phyloP scores from a whole-genome alignment of 371 early-diverging fungal genomes.

The Syncephalastrum racemosum region DNA sequence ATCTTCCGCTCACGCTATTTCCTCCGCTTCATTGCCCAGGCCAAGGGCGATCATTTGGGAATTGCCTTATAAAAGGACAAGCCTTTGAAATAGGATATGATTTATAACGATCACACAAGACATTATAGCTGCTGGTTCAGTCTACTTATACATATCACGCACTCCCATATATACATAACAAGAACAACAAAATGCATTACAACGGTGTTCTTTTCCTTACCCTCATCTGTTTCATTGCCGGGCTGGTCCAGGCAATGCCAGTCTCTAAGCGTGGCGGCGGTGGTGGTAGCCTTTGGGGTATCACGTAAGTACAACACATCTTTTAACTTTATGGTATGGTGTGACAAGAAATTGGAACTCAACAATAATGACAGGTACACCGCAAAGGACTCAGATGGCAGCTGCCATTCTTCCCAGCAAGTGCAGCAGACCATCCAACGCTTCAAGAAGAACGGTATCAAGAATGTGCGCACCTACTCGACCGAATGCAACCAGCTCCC shows the following conservation, averaged over 20 bases:
- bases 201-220: constrained; percentile 5
- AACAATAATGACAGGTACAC: constrained; percentile 20
- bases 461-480: constrained; percentile 44
- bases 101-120: too few species aligned
- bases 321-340: too few species aligned
- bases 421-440: constrained; percentile 20
- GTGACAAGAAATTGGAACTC: too few species aligned
- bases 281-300: constrained; percentile 14
- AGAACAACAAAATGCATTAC: too few species aligned
- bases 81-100: too few species aligned
- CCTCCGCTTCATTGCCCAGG: too few species aligned
- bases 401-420: constrained; percentile 29
- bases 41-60: too few species aligned
- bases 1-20: too few species aligned
- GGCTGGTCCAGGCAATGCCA: constrained; percentile 28
- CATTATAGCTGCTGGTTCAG: too few species aligned
- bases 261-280: constrained; percentile 19
- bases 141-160: too few species aligned
- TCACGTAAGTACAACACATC: constrained; percentile 12
- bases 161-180: too few species aligned
- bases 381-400: constrained; percentile 30
- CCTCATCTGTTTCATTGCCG: constrained; percentile 11
- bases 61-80: too few species aligned
- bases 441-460: constrained; percentile 35
- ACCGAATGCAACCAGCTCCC: constrained; percentile 46